These are phyloP conservation scores for Iris macrosiphon DNA, from an alignment of 106 monocot species.

Conservation along the genomic window DNA sequence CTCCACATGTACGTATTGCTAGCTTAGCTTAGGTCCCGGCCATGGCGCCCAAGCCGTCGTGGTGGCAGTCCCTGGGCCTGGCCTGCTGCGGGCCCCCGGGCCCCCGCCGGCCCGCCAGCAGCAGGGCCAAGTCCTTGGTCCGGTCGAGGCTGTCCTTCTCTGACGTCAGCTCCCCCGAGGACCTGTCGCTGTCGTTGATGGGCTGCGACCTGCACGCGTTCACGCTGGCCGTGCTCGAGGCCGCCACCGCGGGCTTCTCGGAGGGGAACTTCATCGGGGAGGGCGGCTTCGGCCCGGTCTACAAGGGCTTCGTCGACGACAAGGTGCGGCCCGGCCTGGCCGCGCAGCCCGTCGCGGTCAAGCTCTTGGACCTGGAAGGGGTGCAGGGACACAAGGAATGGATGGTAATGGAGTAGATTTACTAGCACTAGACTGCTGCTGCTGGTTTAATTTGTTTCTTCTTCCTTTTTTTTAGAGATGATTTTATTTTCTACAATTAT, in stretches of 20 bases:
- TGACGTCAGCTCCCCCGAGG: conserved; percentile 57
- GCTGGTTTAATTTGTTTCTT: background rate
- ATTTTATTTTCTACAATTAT: background rate
- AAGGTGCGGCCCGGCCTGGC: conserved; percentile 54
- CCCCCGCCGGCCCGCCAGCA: background rate
- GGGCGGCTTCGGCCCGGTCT: conserved; percentile 87
- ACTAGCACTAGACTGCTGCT: background rate
- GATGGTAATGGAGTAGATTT: conserved; percentile 42
- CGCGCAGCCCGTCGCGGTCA: conserved; percentile 64
- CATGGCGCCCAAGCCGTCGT: background rate
- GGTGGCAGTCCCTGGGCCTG: conserved; percentile 8
- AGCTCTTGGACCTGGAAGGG: conserved; percentile 69
- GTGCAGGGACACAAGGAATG: conserved; percentile 84
- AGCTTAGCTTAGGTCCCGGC: background rate
- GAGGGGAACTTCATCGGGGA: conserved; percentile 55
- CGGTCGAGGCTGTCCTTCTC: conserved; percentile 45
- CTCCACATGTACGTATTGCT: background rate
- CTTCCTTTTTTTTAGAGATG: too few species aligned
- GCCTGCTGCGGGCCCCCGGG: conserved; percentile 2
- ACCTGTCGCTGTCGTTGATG: conserved; percentile 64
- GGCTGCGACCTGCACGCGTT: conserved; percentile 60
- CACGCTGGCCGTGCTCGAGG: conserved; percentile 52
- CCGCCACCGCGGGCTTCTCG: conserved; percentile 45
- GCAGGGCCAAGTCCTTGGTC: conserved; percentile 2
- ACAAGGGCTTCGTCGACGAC: conserved; percentile 71